Evolutionary conservation across 306 rosid species (phyloP).

Genomic region (Hippophae tibetana): DNA sequence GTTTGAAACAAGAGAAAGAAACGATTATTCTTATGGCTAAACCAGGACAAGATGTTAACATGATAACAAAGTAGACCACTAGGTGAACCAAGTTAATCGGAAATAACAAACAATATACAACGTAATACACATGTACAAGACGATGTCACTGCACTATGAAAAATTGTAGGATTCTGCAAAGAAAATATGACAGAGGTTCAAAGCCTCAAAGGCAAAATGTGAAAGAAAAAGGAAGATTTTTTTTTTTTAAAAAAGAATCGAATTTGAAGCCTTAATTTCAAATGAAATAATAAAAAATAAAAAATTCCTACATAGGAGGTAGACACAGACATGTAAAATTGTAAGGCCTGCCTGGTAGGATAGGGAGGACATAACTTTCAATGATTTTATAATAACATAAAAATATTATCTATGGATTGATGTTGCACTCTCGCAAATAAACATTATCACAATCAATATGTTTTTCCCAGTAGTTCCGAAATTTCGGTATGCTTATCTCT

Average conservation of each 20-base stretch:
- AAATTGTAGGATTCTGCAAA: constrained; percentile 20
- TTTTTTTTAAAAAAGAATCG: constrained; percentile 34
- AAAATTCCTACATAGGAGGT: constrained; percentile 32
- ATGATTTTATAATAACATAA: constrained; percentile 6
- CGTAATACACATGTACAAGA: no score
- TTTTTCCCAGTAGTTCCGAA: constrained; percentile 63
- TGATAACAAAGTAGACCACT: no score
- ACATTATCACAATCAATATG: constrained; percentile 51
- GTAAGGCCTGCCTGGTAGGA: constrained; percentile 20
- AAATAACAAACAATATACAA: no score
- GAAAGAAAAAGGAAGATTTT: not conserved
- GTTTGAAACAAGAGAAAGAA: no score
- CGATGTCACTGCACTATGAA: no score
- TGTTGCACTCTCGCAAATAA: constrained; percentile 83
- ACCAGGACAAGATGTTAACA: no score
- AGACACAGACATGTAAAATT: constrained; percentile 26
- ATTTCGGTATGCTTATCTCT: constrained; percentile 85
- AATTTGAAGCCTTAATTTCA: constrained; percentile 18
- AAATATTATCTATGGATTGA: constrained; percentile 48
- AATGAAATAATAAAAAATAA: not conserved
- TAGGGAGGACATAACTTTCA: constrained; percentile 19
- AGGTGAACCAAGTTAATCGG: no score
- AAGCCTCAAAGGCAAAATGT: not conserved
- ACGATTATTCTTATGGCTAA: no score
- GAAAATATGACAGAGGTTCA: constrained; percentile 17